phyloP scores from a whole-genome alignment of 345 rosid species.

The Pugionium cornutum region DNA sequence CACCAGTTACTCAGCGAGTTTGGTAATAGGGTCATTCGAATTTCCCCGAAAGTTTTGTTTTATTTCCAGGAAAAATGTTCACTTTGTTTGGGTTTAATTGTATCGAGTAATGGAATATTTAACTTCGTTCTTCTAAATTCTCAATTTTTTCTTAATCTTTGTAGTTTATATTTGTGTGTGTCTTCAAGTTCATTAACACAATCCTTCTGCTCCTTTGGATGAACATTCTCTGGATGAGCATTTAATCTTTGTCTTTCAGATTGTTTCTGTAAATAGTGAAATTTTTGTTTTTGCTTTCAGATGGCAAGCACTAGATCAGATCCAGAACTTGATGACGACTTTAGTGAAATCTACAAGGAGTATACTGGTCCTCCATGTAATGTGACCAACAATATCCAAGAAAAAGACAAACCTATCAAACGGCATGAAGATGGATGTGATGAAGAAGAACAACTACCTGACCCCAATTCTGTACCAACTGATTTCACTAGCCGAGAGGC shows the following conservation, averaged over 20 bases:
- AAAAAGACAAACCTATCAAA: constrained; percentile 53
- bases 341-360: constrained; percentile 93
- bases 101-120: not conserved
- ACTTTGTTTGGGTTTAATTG: not conserved
- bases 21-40: constrained; percentile 10
- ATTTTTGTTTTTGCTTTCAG: constrained; percentile 24
- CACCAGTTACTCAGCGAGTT: not conserved
- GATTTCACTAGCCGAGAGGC: constrained; percentile 98
- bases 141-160: not conserved
- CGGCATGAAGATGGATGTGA: constrained; percentile 58
- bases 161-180: not conserved
- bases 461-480: constrained; percentile 95
- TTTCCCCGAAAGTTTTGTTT: not conserved
- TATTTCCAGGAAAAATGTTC: not conserved
- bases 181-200: not conserved
- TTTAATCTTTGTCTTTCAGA: not conserved
- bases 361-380: constrained; percentile 78
- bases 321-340: constrained; percentile 84
- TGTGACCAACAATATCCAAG: constrained; percentile 46
- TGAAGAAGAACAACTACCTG: constrained; percentile 76
- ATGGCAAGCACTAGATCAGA: constrained; percentile 79
- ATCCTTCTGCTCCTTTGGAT: not conserved
- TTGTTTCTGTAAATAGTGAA: not conserved
- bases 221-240: not conserved
- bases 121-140: not conserved